Base-by-base conservation (phyloP, 2,329 filamentous ascomycete genomes). In the Helminthosporium solani region DNA sequence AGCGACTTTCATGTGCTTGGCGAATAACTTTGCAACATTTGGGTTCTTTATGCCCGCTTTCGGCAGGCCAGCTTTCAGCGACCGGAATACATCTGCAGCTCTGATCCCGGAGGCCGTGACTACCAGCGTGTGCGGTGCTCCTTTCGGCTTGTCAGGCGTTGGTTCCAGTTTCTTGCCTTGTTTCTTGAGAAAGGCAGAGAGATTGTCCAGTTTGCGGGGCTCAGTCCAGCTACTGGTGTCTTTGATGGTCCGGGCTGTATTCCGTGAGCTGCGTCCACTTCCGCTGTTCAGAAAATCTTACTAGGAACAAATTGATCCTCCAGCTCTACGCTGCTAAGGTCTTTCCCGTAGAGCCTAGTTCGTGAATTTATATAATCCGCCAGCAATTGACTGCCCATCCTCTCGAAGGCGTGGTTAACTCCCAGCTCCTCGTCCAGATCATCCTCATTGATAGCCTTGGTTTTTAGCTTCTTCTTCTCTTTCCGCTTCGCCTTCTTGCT, bases 1-100 rank as follows among this genome's bases (percentile, higher is more conserved):
- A 42, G 88, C 82, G 9, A 99, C 73, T 73, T 99, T 99, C 76
- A 99, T 95, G 70, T 99, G 94, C 71, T 99, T 99, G 25, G 94
- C 92, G 70, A 99, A 99, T 66, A 99, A 76, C 70, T 99, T 99
- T 2, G 88, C 87, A 1, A 99, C 85, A 36, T 82, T 80, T 40
- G 80, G 83, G 7, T 89, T 84, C 67, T 94, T 90, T 42, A 67
- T 46, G 18, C 65, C 66, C 40, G 67, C 57, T 39, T 64, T 64
- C 4, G 67, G 63, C 9, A 69, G 52, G 5, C 64, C 66, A 8
- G 79, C 85, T 65, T 91, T 88, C 59, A 94, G 92, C 54, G 84
- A 84, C 38, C 90, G 82, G 53, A 95, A 75, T 3, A 96, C 73
- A 63, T 97, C 88, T 14, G 92, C 90, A 3, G 94, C 90, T 61